These are phyloP conservation scores for Dryadomyces sulphureus DNA, from an alignment of 2,329 filamentous ascomycete species.

Conservation along the genomic window DNA sequence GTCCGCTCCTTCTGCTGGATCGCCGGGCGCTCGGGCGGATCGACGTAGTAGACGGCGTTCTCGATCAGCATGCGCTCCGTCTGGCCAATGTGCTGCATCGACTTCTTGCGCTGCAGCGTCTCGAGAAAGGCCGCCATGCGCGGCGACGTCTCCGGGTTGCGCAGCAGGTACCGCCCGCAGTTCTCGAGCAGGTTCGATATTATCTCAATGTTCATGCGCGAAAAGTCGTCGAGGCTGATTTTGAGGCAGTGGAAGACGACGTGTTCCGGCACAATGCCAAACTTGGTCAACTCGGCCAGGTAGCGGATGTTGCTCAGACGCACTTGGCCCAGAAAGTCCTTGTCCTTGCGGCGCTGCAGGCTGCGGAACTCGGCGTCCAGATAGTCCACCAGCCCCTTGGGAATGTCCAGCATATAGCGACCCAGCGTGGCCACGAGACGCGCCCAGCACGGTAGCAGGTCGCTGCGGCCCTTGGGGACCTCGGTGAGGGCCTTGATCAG, in stretches of 20 bases:
- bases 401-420: conserved; percentile 88
- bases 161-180: conserved; percentile 83
- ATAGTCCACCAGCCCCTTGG: conserved; percentile 79
- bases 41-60: conserved; percentile 95
- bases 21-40: conserved; percentile 81
- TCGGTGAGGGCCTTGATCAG: conserved; percentile 88
- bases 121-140: conserved; percentile 91
- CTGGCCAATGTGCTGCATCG: conserved; percentile 85
- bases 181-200: conserved; percentile 94
- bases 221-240: conserved; percentile 94
- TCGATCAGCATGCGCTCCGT: conserved; percentile 97
- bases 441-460: conserved; percentile 83
- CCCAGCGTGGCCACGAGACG: conserved; percentile 84
- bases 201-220: conserved; percentile 97
- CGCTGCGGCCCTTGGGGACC: conserved; percentile 83
- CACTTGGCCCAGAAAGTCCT: conserved; percentile 91
- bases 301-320: conserved; percentile 94
- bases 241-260: conserved; percentile 98
- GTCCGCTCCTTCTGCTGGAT: conserved; percentile 96
- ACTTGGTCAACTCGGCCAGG: conserved; percentile 91
- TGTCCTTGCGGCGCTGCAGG: conserved; percentile 89
- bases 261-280: conserved; percentile 93
- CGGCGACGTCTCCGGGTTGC: conserved; percentile 82
- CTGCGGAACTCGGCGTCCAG: conserved; percentile 95
- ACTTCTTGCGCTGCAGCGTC: conserved; percentile 89